Percentiles rank a stretch among this genome's conserved stretches.
Evolutionary conservation across 2,329 filamentous ascomycete species (phyloP).

Genomic region (Sporothrix inflata): DNA sequence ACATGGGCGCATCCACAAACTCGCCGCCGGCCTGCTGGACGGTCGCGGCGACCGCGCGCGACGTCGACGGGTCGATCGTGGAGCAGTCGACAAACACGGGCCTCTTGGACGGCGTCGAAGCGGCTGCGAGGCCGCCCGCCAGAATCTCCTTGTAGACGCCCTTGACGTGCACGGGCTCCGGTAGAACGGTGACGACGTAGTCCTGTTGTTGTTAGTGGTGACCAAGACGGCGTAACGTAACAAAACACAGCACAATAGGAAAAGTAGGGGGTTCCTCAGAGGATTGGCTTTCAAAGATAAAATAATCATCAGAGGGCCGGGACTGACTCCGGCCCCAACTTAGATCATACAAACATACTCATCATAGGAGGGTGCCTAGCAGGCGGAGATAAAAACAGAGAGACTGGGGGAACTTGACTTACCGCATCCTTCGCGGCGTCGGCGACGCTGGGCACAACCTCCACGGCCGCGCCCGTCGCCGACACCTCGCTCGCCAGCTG

Average conservation of each 20-base stretch:
- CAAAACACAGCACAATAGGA: not conserved
- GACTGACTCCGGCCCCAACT: constrained; percentile 60
- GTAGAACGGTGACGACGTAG: constrained; percentile 84
- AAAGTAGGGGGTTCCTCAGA: constrained; percentile 53
- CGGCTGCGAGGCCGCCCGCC: constrained; percentile 51
- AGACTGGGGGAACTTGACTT: constrained; percentile 37
- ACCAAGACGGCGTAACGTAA: not conserved
- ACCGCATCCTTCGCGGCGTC: constrained; percentile 59
- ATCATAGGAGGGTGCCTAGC: constrained; percentile 35
- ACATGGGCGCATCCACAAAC: constrained; percentile 96
- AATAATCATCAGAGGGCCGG: constrained; percentile 61
- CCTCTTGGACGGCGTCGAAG: constrained; percentile 57
- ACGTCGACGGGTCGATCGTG: constrained; percentile 90
- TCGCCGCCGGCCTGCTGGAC: constrained; percentile 59
- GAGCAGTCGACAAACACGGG: constrained; percentile 89
- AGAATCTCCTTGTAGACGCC: constrained; percentile 80
- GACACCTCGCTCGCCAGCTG: constrained; percentile 54
- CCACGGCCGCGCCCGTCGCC: constrained; percentile 50
- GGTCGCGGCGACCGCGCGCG: constrained; percentile 72
- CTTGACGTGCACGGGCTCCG: constrained; percentile 85
- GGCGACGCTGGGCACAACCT: constrained; percentile 49
- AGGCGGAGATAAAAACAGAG: not conserved
- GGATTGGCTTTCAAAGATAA: constrained; percentile 71
- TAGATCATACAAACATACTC: constrained; percentile 65
- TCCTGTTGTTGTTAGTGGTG: constrained; percentile 57